phyloP scores from a whole-genome alignment of 2,329 filamentous ascomycete species.

The Pseudopyrenochaeta lycopersici region DNA sequence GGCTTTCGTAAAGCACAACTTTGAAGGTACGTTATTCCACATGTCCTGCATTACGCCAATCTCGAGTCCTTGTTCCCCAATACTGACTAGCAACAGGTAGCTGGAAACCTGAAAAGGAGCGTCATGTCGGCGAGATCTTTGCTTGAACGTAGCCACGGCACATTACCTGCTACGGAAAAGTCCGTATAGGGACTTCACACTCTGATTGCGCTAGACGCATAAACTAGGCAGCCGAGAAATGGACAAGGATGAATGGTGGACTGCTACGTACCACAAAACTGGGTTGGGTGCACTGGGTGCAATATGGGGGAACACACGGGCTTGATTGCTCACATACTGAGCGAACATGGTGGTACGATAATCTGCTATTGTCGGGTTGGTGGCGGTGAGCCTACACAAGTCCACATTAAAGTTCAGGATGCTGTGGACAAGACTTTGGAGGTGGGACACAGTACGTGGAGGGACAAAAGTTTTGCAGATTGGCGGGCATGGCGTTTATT shows the following conservation, averaged over 20 bases:
- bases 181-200: neutral
- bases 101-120: constrained; percentile 47
- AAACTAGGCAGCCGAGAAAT: neutral
- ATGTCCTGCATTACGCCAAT: constrained; percentile 3
- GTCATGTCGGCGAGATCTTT: constrained; percentile 47
- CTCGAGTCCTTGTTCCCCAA: constrained; percentile 12
- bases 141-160: constrained; percentile 23
- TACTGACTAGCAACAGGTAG: constrained; percentile 43
- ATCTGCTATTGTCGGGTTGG: too few species aligned
- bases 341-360: neutral
- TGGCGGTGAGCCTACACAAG: too few species aligned
- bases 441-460: too few species aligned
- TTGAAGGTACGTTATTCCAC: constrained; percentile 74
- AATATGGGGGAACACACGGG: neutral
- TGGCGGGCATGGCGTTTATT: neutral
- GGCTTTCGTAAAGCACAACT: constrained; percentile 97
- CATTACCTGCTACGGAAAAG: neutral
- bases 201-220: neutral
- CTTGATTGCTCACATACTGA: neutral
- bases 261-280: neutral
- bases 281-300: neutral
- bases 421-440: neutral
- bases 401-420: neutral
- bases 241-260: neutral
- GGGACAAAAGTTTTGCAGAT: neutral